Evolutionary conservation across 139 green algal genomes (phyloP).

Genomic region (Picochlorum sp.): DNA sequence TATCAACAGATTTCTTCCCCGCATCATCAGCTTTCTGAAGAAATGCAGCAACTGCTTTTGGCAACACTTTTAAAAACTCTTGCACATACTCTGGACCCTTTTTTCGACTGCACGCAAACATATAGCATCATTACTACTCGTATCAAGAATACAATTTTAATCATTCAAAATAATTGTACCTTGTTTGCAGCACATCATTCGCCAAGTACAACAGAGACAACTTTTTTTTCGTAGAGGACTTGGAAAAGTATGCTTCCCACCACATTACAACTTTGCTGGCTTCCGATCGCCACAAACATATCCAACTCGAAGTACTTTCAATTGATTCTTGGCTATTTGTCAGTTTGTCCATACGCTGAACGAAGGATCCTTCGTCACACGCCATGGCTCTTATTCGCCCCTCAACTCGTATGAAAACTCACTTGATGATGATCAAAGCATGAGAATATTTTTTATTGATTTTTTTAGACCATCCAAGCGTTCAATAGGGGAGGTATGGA

Average conservation of each 20-base stretch:
- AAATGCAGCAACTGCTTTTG: constrained; percentile 33
- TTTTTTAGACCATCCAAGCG: neutral
- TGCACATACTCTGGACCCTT: constrained; percentile 60
- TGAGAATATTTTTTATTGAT: neutral
- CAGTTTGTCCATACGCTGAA: constrained; percentile 41
- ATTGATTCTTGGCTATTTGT: constrained; percentile 54
- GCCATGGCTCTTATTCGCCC: constrained; percentile 19
- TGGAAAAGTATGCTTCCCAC: constrained; percentile 39
- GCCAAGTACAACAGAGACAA: constrained; percentile 64
- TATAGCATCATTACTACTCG: neutral
- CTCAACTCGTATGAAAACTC: neutral
- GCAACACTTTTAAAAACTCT: constrained; percentile 54
- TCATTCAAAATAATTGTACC: neutral
- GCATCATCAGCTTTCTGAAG: constrained; percentile 36
- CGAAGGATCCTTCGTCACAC: constrained; percentile 17
- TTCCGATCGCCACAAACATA: constrained; percentile 23
- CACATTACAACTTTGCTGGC: constrained; percentile 22
- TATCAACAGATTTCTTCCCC: constrained; percentile 9
- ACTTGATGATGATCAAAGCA: neutral
- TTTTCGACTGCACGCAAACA: constrained; percentile 31
- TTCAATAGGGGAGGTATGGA: neutral
- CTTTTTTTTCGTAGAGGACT: constrained; percentile 23
- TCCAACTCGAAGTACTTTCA: constrained; percentile 40
- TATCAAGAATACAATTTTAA: neutral
- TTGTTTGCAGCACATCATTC: constrained; percentile 72